A percentile compares a stretch with the other conserved stretches of the same genome.
These are phyloP conservation scores for Pythium inflatum DNA, from an alignment of 352 stramenopile genomes.

Conservation along the genomic window DNA sequence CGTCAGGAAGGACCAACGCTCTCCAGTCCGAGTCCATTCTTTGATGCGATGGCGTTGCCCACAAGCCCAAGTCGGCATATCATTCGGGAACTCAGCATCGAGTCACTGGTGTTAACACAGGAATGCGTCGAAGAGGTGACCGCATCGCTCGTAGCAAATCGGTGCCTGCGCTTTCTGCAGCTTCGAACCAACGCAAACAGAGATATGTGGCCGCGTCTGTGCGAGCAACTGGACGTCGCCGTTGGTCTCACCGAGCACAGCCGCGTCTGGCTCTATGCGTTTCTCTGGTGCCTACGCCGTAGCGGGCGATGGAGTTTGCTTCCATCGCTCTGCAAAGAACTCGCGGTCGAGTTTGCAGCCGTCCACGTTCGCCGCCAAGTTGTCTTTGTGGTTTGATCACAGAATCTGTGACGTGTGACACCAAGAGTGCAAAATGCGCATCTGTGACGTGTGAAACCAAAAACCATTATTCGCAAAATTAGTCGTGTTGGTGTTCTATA, in stretches of 20 bases:
- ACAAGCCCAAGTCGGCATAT: background rate
- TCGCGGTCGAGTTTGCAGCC: conserved; percentile 3
- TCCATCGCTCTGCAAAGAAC: background rate
- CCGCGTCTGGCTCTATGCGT: background rate
- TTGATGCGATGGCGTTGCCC: background rate
- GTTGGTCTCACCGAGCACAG: background rate
- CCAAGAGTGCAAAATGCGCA: too few relatives aligned
- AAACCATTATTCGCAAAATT: too few relatives aligned
- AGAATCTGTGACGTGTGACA: too few relatives aligned
- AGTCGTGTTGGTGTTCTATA: too few relatives aligned
- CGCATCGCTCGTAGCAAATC: too few relatives aligned
- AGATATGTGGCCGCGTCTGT: too few relatives aligned
- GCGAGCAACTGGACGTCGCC: background rate
- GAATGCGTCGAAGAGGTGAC: too few relatives aligned
- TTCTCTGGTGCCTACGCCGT: background rate
- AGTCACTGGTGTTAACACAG: too few relatives aligned
- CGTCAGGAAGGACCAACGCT: too few relatives aligned
- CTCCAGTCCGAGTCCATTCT: background rate
- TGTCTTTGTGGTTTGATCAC: too few relatives aligned
- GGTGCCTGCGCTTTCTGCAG: background rate
- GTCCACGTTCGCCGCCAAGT: background rate
- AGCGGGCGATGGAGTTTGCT: background rate
- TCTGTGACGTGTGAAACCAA: too few relatives aligned
- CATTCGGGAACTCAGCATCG: background rate
- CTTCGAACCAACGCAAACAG: background rate